Evolutionary conservation across 352 stramenopile genomes (phyloP), one percentile per base, ranked within the genome.

Genomic region (Phytophthora melonis): DNA sequence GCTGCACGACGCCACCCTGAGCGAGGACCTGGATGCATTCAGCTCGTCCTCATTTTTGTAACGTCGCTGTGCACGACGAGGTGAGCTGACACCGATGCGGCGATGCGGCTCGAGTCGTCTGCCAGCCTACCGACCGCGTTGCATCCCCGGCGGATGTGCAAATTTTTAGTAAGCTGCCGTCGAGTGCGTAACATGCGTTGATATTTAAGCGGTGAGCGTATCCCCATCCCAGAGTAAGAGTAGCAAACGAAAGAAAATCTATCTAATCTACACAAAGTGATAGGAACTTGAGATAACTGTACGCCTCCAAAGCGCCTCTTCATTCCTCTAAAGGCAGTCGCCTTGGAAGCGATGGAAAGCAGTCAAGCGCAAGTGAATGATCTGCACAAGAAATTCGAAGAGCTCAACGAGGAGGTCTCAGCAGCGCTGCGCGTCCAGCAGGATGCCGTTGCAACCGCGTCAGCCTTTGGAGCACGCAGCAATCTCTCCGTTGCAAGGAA

Each of bases 31-130:
- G 67, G 87, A 93, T 78, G 84, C 84, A 55, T 97, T 97, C 78
- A 95, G 88, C 75, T 94, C 90, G 50, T 95, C 90, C 58, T 94
- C 88, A 53, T 97, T 95, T 88, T 88, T 95, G 82, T 95, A 84
- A 86, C 61, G 58, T 54, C 49, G 61, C 25, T 68, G 27, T 53
- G 60, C 67, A 52, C 11, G 60, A 72, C 58, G 65, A 73, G 66
- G 49, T 57, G 58, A 72, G 70, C 61, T 54, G 60, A 77, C 25
- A 62, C 47, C 23, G 32, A 30, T 49, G 23, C 39, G 60, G 32
- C 18, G 50, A 39, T 18, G 43, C 25, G 39, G 43, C 58, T 34
- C 30, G 39, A 43, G 45, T 21, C 21, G 27, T 59, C n/a, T 59
- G 47, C 50, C 60, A 50, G 34, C 49, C 34, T 30, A 34, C 52